phyloP scores from a whole-genome alignment of 805 yeast species.

The Nakazawaea sp. region DNA sequence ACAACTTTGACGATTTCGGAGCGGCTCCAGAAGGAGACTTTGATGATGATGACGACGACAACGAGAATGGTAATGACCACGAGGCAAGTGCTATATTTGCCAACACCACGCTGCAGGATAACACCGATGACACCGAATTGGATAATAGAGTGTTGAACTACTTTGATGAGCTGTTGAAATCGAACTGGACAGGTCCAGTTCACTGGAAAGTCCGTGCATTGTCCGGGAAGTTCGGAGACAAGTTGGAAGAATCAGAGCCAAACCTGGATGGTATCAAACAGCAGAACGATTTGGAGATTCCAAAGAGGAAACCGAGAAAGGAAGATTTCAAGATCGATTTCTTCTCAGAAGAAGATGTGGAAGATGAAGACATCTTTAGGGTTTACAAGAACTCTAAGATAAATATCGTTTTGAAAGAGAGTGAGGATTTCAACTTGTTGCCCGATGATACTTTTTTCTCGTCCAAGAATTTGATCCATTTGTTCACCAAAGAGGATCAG shows the following conservation, averaged over 20 bases:
- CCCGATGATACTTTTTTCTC: conserved; percentile 74
- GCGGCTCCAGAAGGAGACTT: conserved; percentile 12
- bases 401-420: conserved; percentile 34
- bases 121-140: conserved; percentile 14
- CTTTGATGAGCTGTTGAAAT: conserved; percentile 61
- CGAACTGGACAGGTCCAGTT: conserved; percentile 81
- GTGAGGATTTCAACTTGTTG: conserved; percentile 39
- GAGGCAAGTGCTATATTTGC: conserved; percentile 12
- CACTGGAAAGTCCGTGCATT: conserved; percentile 76
- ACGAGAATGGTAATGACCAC: conserved; percentile 11
- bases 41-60: conserved; percentile 15
- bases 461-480: conserved; percentile 56
- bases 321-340: conserved; percentile 15
- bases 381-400: conserved; percentile 16
- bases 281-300: not conserved
- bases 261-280: not conserved
- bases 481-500: conserved; percentile 61
- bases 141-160: conserved; percentile 70
- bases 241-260: not conserved
- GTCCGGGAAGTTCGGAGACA: conserved; percentile 16
- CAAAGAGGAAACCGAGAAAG: conserved; percentile 22
- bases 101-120: conserved; percentile 1
- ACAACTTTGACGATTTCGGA: conserved; percentile 16
- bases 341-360: conserved; percentile 24
- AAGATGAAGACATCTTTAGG: conserved; percentile 26